phyloP scores from a whole-genome alignment of 257 asterid species.

The Penstemon newberryi region DNA sequence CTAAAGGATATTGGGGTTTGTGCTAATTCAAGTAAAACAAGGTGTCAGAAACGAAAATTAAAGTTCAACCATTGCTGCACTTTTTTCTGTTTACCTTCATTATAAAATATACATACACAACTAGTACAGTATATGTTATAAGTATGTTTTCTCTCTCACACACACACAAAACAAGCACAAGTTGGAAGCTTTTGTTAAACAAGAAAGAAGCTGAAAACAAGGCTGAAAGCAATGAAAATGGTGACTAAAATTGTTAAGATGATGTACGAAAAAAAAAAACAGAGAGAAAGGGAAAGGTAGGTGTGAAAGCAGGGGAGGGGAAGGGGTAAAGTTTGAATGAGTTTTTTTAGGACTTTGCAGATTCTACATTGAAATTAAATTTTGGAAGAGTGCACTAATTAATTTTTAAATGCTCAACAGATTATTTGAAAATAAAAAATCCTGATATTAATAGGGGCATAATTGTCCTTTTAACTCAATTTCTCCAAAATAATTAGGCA shows the following conservation, averaged over 20 bases:
- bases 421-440: too few relatives aligned
- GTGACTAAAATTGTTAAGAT: neutral
- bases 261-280: neutral
- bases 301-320: too few relatives aligned
- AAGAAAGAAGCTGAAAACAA: neutral
- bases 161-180: neutral
- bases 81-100: neutral
- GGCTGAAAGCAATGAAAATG: neutral
- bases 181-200: neutral
- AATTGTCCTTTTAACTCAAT: too few relatives aligned
- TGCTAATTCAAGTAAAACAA: conserved; percentile 28
- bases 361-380: too few relatives aligned
- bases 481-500: too few relatives aligned
- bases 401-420: too few relatives aligned
- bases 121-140: neutral
- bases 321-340: too few relatives aligned
- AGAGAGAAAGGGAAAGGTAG: too few relatives aligned
- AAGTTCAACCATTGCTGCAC: conserved; percentile 22
- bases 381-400: too few relatives aligned
- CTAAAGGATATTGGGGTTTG: conserved; percentile 38
- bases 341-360: too few relatives aligned
- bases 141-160: neutral
- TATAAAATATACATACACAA: neutral
- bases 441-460: too few relatives aligned
- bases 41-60: conserved; percentile 9